Conservation (phyloP, 1,284 basidiomycete genomes). For the Trametes versicolor region DNA sequence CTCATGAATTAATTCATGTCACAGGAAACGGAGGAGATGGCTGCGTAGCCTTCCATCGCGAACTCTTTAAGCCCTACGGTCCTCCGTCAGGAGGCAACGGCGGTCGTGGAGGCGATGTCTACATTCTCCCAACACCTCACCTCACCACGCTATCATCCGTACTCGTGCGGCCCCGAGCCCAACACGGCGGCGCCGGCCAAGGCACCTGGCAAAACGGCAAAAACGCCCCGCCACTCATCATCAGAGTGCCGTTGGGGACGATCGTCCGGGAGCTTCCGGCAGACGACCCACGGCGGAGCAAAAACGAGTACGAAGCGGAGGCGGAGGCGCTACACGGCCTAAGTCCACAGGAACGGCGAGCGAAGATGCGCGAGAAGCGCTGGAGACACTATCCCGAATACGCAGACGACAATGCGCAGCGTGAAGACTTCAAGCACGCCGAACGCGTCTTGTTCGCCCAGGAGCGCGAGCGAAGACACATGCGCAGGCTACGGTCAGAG, state of each 20-base stretch:
- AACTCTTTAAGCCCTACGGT: constrained; percentile 81
- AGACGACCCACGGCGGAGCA: constrained; percentile 67
- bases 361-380: constrained; percentile 70
- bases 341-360: constrained; percentile 55
- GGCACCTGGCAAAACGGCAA: constrained; percentile 89
- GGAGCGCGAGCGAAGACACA: constrained; percentile 67
- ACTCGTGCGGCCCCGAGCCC: constrained; percentile 72
- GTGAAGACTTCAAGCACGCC: constrained; percentile 80
- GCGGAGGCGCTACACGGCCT: constrained; percentile 67
- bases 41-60: constrained; percentile 85
- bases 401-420: constrained; percentile 67
- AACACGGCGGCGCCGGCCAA: constrained; percentile 75
- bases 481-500: constrained; percentile 53
- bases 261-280: constrained; percentile 80
- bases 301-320: constrained; percentile 75
- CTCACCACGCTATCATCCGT: constrained; percentile 84
- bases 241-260: constrained; percentile 90
- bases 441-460: constrained; percentile 70
- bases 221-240: constrained; percentile 74
- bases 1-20: too few species aligned
- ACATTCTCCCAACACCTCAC: constrained; percentile 78
- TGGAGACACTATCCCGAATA: constrained; percentile 85
- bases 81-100: constrained; percentile 93
- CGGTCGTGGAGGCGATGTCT: constrained; percentile 88
- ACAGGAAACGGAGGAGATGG: constrained; percentile 86